Conservation (phyloP, 2,329 filamentous ascomycete genomes). For the Neurospora sp. region DNA sequence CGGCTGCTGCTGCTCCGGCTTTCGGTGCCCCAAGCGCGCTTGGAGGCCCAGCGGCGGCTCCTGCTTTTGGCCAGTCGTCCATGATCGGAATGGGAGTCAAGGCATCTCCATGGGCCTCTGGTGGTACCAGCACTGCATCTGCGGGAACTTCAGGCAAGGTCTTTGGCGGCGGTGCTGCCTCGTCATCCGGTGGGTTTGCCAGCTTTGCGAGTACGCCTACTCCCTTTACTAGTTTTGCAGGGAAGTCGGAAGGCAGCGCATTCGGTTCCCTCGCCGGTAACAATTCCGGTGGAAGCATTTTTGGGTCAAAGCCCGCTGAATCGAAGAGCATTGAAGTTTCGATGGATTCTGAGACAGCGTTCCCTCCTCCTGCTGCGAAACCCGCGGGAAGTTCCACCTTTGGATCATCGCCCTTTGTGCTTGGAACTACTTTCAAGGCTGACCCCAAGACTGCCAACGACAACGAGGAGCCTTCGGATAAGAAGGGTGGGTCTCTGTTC, state of each 20-base stretch:
- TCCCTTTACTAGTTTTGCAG: conserved; percentile 43
- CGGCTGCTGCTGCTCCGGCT: conserved; percentile 25
- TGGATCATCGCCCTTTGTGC: conserved; percentile 51
- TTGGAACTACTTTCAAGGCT: conserved; percentile 57
- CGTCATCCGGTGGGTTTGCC: conserved; percentile 38
- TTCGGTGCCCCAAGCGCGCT: conserved; percentile 40
- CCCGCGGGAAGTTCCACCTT: conserved; percentile 26
- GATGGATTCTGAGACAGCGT: conserved; percentile 28
- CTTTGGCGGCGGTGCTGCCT: conserved; percentile 24
- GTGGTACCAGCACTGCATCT: conserved; percentile 32
- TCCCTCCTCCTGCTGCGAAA: conserved; percentile 30
- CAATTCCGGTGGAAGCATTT: conserved; percentile 26
- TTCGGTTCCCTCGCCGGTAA: conserved; percentile 40
- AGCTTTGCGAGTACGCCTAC: conserved; percentile 21
- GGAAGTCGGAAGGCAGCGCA: conserved; percentile 30
- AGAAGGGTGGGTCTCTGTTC: conserved; percentile 44
- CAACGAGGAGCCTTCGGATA: conserved; percentile 35
- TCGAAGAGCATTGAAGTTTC: conserved; percentile 22
- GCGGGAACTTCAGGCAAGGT: conserved; percentile 26
- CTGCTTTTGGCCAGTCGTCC: conserved; percentile 43
- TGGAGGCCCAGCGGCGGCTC: conserved; percentile 21
- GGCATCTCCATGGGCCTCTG: conserved; percentile 44
- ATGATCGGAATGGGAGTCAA: conserved; percentile 32
- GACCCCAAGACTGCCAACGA: conserved; percentile 53
- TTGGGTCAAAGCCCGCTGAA: conserved; percentile 29